phyloP scores from a whole-genome alignment of 78 protist species.

The Chrysochromulina parva region DNA sequence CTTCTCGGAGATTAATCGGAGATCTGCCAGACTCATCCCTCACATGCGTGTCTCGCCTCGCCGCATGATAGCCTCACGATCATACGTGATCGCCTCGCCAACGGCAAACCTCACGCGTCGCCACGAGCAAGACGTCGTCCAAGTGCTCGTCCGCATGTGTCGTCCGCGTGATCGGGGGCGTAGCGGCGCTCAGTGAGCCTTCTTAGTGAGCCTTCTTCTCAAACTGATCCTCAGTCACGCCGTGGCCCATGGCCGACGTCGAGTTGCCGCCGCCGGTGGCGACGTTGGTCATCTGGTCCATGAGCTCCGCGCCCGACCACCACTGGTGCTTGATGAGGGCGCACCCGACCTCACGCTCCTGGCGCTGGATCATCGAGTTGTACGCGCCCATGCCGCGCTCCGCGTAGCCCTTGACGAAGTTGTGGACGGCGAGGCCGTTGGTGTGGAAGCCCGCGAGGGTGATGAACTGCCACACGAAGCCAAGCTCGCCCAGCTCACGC shows the following conservation, averaged over 20 bases:
- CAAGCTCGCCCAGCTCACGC: conserved; percentile 66
- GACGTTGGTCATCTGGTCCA: conserved; percentile 35
- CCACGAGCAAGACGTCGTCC: no score
- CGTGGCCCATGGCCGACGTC: conserved; percentile 54
- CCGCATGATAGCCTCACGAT: no score
- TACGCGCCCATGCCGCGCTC: conserved; percentile 73
- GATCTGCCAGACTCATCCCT: no score
- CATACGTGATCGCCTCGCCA: no score
- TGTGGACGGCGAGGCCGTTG: conserved; percentile 60
- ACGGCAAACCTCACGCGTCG: no score
- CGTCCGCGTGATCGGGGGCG: no score
- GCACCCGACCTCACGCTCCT: conserved; percentile 62
- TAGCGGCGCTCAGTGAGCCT: no score
- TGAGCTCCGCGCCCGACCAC: conserved; percentile 70
- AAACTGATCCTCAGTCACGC: conserved; percentile 55
- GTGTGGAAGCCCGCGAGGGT: conserved; percentile 89
- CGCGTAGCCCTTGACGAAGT: conserved; percentile 59
- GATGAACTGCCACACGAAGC: conserved; percentile 91
- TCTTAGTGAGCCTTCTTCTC: no score
- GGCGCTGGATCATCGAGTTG: conserved; percentile 71
- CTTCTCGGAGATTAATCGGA: no score
- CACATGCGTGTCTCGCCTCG: no score
- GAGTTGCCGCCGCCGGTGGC: conserved; percentile 55
- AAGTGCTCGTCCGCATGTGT: no score
- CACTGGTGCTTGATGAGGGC: conserved; percentile 71